phyloP scores from a whole-genome alignment of 345 rosid genomes.

The Triadica sebifera region DNA sequence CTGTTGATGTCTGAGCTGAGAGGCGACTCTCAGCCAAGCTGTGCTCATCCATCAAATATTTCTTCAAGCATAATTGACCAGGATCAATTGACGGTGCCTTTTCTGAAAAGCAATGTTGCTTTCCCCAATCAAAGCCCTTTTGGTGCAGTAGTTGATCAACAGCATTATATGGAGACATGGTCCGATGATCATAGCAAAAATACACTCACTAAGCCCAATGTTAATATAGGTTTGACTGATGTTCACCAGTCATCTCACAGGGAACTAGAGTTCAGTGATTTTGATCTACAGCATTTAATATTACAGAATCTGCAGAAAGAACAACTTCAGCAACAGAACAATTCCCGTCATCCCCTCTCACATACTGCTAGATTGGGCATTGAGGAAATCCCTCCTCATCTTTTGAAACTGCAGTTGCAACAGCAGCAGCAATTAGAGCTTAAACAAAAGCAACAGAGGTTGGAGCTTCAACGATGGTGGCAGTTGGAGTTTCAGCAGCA shows the following conservation, averaged over 20 bases:
- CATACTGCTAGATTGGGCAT: slow-evolving; percentile 25
- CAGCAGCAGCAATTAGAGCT: slow-evolving; percentile 25
- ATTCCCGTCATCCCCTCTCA: slow-evolving; percentile 25
- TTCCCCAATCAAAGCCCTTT: slow-evolving; percentile 18
- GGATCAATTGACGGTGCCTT: slow-evolving; percentile 28
- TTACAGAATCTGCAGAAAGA: slow-evolving; percentile 41
- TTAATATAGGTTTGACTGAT: slow-evolving; percentile 32
- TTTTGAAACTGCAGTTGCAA: slow-evolving; percentile 36
- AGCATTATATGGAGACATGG: slow-evolving; percentile 36
- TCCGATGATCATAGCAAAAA: slow-evolving; percentile 34
- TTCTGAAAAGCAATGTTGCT: slow-evolving; percentile 22
- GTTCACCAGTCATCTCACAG: slow-evolving; percentile 33
- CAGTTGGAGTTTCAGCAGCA: slow-evolving; percentile 20
- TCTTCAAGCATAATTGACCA: slow-evolving; percentile 28
- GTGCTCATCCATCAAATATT: slow-evolving; percentile 33
- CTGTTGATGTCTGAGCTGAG: slow-evolving; percentile 60
- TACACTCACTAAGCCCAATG: slow-evolving; percentile 25
- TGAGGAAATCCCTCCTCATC: slow-evolving; percentile 34
- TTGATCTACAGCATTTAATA: slow-evolving; percentile 36
- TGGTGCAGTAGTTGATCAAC: slow-evolving; percentile 28
- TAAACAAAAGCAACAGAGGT: slow-evolving; percentile 14
- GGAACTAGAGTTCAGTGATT: slow-evolving; percentile 35
- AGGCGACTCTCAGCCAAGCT: slow-evolving; percentile 36
- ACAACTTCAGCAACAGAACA: slow-evolving; percentile 36
- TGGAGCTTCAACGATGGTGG: slow-evolving; percentile 26